Conservation (phyloP, 305 asterid genomes). For the Fraxinus floribunda region DNA sequence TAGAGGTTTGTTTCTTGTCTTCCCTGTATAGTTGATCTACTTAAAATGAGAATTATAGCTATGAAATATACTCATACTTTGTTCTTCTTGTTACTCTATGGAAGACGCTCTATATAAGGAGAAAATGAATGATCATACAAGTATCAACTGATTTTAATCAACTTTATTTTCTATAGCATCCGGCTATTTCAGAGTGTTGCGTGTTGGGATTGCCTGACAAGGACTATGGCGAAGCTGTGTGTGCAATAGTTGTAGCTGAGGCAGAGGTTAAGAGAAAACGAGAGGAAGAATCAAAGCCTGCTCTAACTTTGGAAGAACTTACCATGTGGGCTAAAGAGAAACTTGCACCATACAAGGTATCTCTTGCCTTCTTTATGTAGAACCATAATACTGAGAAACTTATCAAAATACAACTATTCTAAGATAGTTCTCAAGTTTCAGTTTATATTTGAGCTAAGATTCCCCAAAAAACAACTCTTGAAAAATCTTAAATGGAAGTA, state of each 20-base stretch:
- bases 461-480: neutral
- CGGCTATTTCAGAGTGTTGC: constrained; percentile 76
- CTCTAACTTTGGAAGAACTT: constrained; percentile 74
- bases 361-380: neutral
- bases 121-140: neutral
- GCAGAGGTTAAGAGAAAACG: constrained; percentile 49
- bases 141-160: constrained; percentile 1
- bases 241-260: constrained; percentile 74
- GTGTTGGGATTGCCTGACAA: constrained; percentile 95
- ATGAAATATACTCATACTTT: neutral
- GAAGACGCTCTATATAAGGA: neutral
- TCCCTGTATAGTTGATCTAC: neutral
- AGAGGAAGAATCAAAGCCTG: constrained; percentile 69
- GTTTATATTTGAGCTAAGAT: neutral
- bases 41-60: neutral
- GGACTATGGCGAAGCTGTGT: constrained; percentile 80
- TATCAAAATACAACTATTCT: neutral
- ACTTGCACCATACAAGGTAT: constrained; percentile 97
- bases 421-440: neutral
- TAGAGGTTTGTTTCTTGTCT: constrained; percentile 60
- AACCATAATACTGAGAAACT: neutral
- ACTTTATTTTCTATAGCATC: constrained; percentile 59
- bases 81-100: neutral
- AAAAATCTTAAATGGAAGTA: neutral
- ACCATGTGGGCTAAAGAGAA: constrained; percentile 83